phyloP scores from a whole-genome alignment of 805 yeast genomes.

The Saccharomycopsis oosterbeekiorum region DNA sequence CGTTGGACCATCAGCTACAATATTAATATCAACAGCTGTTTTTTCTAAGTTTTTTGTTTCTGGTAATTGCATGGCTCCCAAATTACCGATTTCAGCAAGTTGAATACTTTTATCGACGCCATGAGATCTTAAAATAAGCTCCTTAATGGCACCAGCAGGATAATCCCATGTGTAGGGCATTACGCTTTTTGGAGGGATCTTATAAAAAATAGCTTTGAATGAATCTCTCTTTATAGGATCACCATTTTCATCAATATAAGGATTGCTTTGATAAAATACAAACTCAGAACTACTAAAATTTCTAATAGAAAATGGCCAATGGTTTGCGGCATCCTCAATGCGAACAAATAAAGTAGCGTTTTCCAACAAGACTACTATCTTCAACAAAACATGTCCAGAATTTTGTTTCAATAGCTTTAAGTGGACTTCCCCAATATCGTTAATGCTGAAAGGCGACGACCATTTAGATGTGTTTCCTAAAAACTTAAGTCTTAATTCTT shows the following conservation, averaged over 20 bases:
- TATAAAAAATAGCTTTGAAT: conserved; percentile 71
- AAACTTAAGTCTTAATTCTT: conserved; percentile 53
- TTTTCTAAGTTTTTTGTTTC: conserved; percentile 31
- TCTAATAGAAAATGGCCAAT: conserved; percentile 90
- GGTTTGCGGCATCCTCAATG: conserved; percentile 56
- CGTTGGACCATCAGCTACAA: conserved; percentile 92
- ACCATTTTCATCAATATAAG: conserved; percentile 51
- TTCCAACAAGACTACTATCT: conserved; percentile 68
- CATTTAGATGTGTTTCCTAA: conserved; percentile 50
- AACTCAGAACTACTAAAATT: conserved; percentile 87
- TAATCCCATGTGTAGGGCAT: conserved; percentile 99
- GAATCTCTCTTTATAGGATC: conserved; percentile 38
- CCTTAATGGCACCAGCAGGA: conserved; percentile 83
- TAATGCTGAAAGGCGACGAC: conserved; percentile 82
- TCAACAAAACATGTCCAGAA: conserved; percentile 59
- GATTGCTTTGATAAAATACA: conserved; percentile 78
- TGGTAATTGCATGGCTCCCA: conserved; percentile 76
- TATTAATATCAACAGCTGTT: conserved; percentile 72
- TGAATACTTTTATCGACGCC: conserved; percentile 72
- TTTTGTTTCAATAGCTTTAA: conserved; percentile 57
- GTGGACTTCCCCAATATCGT: conserved; percentile 74
- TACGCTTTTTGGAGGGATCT: conserved; percentile 79
- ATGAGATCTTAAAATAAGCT: conserved; percentile 60
- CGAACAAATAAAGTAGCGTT: conserved; percentile 73
- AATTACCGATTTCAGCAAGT: conserved; percentile 85